Evolutionary conservation across 1,284 basidiomycete species (phyloP).

Genomic region (Sporisorium sorghi): DNA sequence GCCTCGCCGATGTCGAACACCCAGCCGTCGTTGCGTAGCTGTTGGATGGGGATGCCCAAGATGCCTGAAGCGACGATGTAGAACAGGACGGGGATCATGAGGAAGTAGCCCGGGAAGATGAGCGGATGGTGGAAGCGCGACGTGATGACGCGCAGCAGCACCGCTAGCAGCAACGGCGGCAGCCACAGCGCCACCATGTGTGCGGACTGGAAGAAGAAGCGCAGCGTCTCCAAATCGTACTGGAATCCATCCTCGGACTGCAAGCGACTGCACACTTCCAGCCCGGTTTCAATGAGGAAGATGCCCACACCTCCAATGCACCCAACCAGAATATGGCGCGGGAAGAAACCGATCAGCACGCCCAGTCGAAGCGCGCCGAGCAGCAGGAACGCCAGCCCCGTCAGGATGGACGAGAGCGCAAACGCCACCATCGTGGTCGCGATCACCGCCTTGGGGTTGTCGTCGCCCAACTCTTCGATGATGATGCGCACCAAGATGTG

Average conservation of each 20-base stretch:
- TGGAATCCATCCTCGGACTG: slow-evolving; percentile 81
- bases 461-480: slow-evolving; percentile 78
- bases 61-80: slow-evolving; percentile 79
- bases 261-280: slow-evolving; percentile 85
- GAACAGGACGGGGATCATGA: slow-evolving; percentile 84
- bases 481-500: slow-evolving; percentile 88
- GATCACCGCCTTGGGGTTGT: slow-evolving; percentile 78
- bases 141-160: slow-evolving; percentile 84
- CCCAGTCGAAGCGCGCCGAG: slow-evolving; percentile 83
- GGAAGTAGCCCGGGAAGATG: slow-evolving; percentile 88
- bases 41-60: slow-evolving; percentile 76
- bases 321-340: slow-evolving; percentile 83
- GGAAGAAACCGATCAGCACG: slow-evolving; percentile 92
- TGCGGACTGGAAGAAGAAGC: slow-evolving; percentile 69
- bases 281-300: slow-evolving; percentile 75
- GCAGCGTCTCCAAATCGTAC: slow-evolving; percentile 77
- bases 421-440: slow-evolving; percentile 92
- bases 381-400: slow-evolving; percentile 73
- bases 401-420: slow-evolving; percentile 88
- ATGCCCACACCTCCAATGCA: slow-evolving; percentile 96
- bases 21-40: slow-evolving; percentile 81
- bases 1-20: slow-evolving; percentile 81
- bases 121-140: slow-evolving; percentile 85
- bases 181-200: slow-evolving; percentile 80
- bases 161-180: slow-evolving; percentile 81